Conservation (phyloP, 139 green algal genomes). For the Spirogloea muscicola region DNA sequence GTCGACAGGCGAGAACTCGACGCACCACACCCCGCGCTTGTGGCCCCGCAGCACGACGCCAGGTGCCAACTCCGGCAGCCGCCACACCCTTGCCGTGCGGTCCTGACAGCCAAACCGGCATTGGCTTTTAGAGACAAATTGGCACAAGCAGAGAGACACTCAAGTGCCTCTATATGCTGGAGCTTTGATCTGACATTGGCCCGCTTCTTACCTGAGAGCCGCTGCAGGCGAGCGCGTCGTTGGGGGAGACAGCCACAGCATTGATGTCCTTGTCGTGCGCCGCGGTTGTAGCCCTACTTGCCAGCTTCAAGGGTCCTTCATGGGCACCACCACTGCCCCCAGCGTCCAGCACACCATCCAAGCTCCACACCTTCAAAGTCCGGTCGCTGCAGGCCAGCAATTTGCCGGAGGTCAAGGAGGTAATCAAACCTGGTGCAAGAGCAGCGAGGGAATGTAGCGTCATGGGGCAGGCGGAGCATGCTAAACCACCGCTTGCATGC, state of each 20-base stretch:
- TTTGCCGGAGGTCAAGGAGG: too few relatives aligned
- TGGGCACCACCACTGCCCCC: background rate
- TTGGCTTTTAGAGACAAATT: too few relatives aligned
- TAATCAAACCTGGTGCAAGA: too few relatives aligned
- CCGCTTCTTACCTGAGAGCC: conserved; percentile 48
- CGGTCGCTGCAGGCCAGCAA: conserved; percentile 22
- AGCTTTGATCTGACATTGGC: too few relatives aligned
- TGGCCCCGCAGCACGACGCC: conserved; percentile 64
- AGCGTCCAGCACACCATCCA: conserved; percentile 8
- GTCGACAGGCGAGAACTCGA: conserved; percentile 86
- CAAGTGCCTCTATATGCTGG: too few relatives aligned
- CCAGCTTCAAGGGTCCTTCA: conserved; percentile 40
- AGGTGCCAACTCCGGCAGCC: conserved; percentile 70
- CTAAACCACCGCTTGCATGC: too few relatives aligned
- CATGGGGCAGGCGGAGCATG: too few relatives aligned
- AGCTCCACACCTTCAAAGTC: conserved; percentile 70
- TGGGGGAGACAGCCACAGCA: conserved; percentile 76
- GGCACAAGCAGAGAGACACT: too few relatives aligned
- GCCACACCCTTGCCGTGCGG: conserved; percentile 79
- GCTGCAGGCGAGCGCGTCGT: conserved; percentile 64
- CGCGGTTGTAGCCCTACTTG: conserved; percentile 65
- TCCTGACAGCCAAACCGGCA: too few relatives aligned
- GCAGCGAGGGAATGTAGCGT: too few relatives aligned
- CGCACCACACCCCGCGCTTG: conserved; percentile 87
- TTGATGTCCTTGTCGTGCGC: conserved; percentile 99